Percentiles rank a stretch among this genome's conserved stretches.
These are phyloP conservation scores for Leccinum pachyderme DNA, from an alignment of 1,284 basidiomycete genomes.

Conservation along the genomic window DNA sequence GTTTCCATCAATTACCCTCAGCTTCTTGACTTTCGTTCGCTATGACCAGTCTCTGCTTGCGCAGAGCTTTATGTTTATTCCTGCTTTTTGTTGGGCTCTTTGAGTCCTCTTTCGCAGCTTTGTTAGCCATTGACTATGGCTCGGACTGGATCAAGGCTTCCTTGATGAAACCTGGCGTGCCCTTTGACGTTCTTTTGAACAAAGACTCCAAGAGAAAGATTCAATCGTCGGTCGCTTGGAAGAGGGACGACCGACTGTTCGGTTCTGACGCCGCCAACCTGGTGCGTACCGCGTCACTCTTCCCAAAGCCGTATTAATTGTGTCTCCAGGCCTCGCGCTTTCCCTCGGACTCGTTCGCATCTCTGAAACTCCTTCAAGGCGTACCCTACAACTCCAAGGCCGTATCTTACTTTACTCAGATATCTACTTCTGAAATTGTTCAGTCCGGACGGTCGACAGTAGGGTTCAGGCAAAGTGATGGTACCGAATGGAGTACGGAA, in stretches of 20 bases:
- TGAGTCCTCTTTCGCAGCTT: conserved; percentile 40
- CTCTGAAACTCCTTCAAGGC: conserved; percentile 86
- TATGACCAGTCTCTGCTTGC: conserved; percentile 27
- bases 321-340: conserved; percentile 78
- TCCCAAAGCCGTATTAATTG: conserved; percentile 4
- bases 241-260: conserved; percentile 84
- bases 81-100: conserved; percentile 24
- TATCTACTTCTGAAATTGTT: conserved; percentile 60
- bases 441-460: conserved; percentile 63
- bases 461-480: conserved; percentile 53
- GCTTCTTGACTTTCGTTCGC: conserved; percentile 6
- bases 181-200: conserved; percentile 95
- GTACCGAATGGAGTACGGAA: conserved; percentile 79
- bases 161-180: conserved; percentile 92
- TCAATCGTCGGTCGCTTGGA: conserved; percentile 85
- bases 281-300: conserved; percentile 48
- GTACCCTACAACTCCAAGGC: conserved; percentile 62
- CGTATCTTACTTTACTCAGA: conserved; percentile 62
- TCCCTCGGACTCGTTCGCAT: conserved; percentile 85
- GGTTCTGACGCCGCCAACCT: conserved; percentile 85
- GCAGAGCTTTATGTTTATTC: conserved; percentile 29
- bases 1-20: conserved; percentile 10
- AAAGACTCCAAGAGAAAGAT: conserved; percentile 98
- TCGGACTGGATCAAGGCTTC: conserved; percentile 96
- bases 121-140: conserved; percentile 95